phyloP scores from a whole-genome alignment of 495 filamentous ascomycete species.

The Xylaria acuta region DNA sequence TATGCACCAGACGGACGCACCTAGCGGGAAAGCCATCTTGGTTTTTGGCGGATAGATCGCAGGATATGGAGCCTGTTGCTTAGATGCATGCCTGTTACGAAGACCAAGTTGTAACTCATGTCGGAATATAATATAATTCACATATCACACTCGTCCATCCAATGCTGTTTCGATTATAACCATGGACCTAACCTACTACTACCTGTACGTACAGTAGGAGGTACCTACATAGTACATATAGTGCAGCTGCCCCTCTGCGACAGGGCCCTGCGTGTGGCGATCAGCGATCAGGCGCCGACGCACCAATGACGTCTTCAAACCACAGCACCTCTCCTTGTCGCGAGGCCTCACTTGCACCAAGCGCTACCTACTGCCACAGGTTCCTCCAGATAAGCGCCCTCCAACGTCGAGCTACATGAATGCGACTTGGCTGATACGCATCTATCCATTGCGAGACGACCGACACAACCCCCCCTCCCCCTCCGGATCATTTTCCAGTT shows the following conservation, averaged over 20 bases:
- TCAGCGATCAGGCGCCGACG: not conserved
- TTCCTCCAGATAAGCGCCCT: slow-evolving; percentile 15
- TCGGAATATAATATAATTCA: not conserved
- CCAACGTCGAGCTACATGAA: slow-evolving; percentile 1
- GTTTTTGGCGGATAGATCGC: not conserved
- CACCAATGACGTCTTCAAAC: slow-evolving; percentile 13
- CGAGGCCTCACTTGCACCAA: slow-evolving; percentile 9
- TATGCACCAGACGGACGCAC: too few relatives aligned
- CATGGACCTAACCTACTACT: not conserved
- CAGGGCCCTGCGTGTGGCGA: not conserved
- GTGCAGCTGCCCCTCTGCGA: too few relatives aligned
- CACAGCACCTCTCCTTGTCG: not conserved
- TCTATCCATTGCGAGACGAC: not conserved
- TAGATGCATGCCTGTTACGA: not conserved
- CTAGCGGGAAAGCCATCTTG: not conserved
- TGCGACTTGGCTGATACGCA: not conserved
- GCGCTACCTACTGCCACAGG: not conserved
- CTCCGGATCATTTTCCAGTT: not conserved
- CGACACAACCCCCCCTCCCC: not conserved
- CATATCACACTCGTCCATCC: not conserved
- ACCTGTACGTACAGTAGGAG: too few relatives aligned
- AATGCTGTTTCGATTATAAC: not conserved
- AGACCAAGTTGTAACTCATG: not conserved
- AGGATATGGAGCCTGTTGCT: not conserved
- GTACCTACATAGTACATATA: too few relatives aligned